A percentile compares a stretch with the other conserved stretches of the same genome.
Evolutionary conservation across 2,329 filamentous ascomycete genomes (phyloP).

Genomic region (Colletotrichum euphorbiae): DNA sequence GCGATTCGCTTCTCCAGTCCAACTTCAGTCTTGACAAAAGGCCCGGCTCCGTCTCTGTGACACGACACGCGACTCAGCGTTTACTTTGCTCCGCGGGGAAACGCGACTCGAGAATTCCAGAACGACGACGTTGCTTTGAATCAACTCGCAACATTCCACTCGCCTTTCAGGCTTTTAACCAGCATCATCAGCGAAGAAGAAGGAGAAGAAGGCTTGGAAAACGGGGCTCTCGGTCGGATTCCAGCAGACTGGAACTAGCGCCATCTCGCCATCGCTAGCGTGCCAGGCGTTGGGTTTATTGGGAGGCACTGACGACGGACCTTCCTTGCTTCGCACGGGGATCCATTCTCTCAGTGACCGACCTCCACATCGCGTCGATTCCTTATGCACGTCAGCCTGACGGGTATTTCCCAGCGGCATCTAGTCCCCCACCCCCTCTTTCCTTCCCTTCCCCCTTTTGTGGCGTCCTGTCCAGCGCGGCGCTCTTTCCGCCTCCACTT

Average conservation of each 20-base stretch:
- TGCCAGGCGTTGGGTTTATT: conserved; percentile 1
- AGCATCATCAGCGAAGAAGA: neutral
- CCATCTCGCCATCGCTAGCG: neutral
- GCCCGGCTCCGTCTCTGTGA: neutral
- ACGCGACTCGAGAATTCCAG: neutral
- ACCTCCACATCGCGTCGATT: neutral
- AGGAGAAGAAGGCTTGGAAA: too few species aligned
- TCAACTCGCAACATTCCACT: too few species aligned
- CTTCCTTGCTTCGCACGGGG: neutral
- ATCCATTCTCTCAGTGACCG: neutral
- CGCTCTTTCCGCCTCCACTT: neutral
- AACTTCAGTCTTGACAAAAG: neutral
- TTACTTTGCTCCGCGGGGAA: too few species aligned
- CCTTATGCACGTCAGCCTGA: neutral
- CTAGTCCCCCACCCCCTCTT: neutral
- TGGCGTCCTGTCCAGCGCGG: neutral
- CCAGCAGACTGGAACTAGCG: conserved; percentile 34
- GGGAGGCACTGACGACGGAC: neutral
- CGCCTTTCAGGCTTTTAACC: neutral
- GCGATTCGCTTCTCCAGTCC: neutral
- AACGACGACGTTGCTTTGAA: neutral
- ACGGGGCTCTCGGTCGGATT: conserved; percentile 15
- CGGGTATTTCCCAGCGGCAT: conserved; percentile 2
- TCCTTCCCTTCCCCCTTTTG: conserved; percentile 1
- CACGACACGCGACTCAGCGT: conserved; percentile 1